Conservation (phyloP, 495 filamentous ascomycete genomes). For the Letharia lupina region DNA sequence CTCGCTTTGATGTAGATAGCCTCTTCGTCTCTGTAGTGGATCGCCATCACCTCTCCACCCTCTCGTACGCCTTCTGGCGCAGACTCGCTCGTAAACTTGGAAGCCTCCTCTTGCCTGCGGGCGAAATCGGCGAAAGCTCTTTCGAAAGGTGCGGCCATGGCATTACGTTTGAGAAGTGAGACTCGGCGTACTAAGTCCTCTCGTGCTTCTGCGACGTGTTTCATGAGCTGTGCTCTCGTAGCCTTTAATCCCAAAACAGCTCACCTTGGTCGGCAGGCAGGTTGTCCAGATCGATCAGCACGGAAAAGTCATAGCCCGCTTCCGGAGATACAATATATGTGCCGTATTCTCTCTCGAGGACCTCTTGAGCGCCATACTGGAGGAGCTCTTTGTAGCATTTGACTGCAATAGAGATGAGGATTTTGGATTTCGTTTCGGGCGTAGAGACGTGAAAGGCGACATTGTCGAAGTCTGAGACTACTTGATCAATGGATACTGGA, state of each 20-base stretch:
- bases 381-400: constrained; percentile 91
- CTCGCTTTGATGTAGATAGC: constrained; percentile 99
- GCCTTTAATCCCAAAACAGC: constrained; percentile 24
- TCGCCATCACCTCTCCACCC: constrained; percentile 87
- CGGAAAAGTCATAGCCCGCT: constrained; percentile 87
- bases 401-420: constrained; percentile 84
- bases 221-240: neutral
- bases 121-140: constrained; percentile 90
- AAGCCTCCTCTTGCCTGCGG: constrained; percentile 72
- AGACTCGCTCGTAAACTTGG: constrained; percentile 81
- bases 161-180: constrained; percentile 87
- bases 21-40: constrained; percentile 97
- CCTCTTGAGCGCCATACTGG: constrained; percentile 81
- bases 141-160: constrained; percentile 97
- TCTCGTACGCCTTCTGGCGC: constrained; percentile 82
- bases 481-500: constrained; percentile 86
- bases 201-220: constrained; percentile 49
- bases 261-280: constrained; percentile 64
- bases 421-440: constrained; percentile 83
- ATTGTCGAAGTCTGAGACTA: constrained; percentile 95
- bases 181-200: constrained; percentile 81
- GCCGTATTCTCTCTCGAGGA: constrained; percentile 90
- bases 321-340: constrained; percentile 82
- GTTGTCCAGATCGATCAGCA: constrained; percentile 78
- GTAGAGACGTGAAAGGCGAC: constrained; percentile 97